Evolutionary conservation across 2,329 filamentous ascomycete genomes (phyloP), one percentile per base, ranked within the genome.

Genomic region (Fusarium tuaranense): DNA sequence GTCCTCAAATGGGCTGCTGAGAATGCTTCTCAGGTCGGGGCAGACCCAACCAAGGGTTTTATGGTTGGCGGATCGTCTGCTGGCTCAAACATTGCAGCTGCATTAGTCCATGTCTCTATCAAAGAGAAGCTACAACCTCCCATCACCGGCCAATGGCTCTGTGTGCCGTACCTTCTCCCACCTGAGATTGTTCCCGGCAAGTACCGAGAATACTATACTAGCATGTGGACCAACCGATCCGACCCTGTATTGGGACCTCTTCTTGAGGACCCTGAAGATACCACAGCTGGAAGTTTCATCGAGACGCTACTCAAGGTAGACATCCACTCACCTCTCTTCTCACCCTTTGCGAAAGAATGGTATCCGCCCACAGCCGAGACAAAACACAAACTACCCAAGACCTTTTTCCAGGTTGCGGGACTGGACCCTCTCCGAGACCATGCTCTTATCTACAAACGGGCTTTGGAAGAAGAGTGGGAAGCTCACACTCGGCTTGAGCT

Each of bases 1-100:
- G 32, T 27, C 16, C 38, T 65, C 36, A 65, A 38, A 22, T 65
- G 63, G 63, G 63, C 63, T n/a, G 63, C 34, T 14, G 39, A 10
- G 16, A 59, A 59, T 20, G 53, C 53, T 59, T 38, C 63, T 38
- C 3, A 18, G 36, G 6, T 59, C 7, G 55, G 55, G 1, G 55
- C 55, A 59, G 55, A 59, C 55, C 55, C 55, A n/a, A n/a, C 14
- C 6, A 25, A 38, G 1, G 55, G 55, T 10, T 38, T 59, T 10
- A 1, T 59, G 1, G 55, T 59, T 1, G 55, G 55, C 6, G 55
- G 55, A 59, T 59, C 55, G 12, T 59, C 55, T n/a, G 55, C 34
- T 13, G 55, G 55, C 22, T 59, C 55, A 41, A 59, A 59, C 16
- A 59, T 59, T 27, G 55, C 55, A 13, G 55, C 55, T 2, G 16